Evolutionary conservation across 768 basidiomycete genomes (phyloP).

Genomic region (Suillus plorans): DNA sequence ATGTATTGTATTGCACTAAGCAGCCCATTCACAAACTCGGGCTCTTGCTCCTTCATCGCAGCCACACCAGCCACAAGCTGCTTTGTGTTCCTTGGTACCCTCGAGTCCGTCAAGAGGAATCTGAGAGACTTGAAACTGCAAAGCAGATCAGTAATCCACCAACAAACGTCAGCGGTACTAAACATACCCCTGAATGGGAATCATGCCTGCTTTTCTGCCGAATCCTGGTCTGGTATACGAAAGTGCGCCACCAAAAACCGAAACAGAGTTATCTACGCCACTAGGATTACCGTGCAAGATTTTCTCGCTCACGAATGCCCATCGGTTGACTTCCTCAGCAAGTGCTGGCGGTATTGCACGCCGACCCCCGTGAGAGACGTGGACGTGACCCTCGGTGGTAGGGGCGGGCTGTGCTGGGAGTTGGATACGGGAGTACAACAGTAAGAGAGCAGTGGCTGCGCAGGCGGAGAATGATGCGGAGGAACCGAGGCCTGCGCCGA

Average conservation of each 20-base stretch:
- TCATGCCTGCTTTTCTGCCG: conserved; percentile 78
- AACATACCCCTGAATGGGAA: conserved; percentile 74
- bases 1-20: conserved; percentile 82
- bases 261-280: conserved; percentile 95
- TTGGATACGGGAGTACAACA: conserved; percentile 68
- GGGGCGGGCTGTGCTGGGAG: conserved; percentile 52
- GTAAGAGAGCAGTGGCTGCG: conserved; percentile 74
- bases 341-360: conserved; percentile 59
- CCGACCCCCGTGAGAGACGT: conserved; percentile 64
- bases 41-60: conserved; percentile 73
- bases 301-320: conserved; percentile 95
- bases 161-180: not conserved
- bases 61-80: conserved; percentile 89
- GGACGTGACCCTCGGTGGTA: conserved; percentile 50
- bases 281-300: conserved; percentile 96
- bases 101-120: conserved; percentile 91
- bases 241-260: conserved; percentile 90
- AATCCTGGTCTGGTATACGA: conserved; percentile 84
- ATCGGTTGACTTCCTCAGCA: conserved; percentile 84
- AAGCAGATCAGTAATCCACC: conserved; percentile 6
- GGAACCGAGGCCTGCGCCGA: conserved; percentile 95
- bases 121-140: conserved; percentile 84
- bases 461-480: conserved; percentile 95
- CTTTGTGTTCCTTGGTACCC: conserved; percentile 92
- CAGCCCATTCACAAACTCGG: conserved; percentile 78